These are phyloP conservation scores for Neovahlkampfia damariscottae DNA, from an alignment of 78 protist species.

Conservation along the genomic window DNA sequence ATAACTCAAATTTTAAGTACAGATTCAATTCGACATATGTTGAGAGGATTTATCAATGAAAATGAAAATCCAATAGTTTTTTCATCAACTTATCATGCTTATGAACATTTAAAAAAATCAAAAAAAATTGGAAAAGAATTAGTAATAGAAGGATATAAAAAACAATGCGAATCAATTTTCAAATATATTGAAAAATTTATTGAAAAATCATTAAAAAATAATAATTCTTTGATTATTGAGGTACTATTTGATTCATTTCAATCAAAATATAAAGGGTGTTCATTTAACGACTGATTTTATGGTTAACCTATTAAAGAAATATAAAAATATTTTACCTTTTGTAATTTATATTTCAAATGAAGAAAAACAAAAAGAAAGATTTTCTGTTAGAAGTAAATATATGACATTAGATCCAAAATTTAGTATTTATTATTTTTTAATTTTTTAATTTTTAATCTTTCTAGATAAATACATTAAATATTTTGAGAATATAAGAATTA, in stretches of 20 bases:
- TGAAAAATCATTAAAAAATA: neutral
- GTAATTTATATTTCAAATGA: constrained; percentile 20
- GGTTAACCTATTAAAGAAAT: neutral
- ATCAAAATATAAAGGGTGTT: too few species aligned
- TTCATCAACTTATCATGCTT: constrained; percentile 20
- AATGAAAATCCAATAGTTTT: constrained; percentile 1
- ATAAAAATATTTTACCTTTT: constrained; percentile 7
- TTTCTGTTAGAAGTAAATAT: constrained; percentile 31
- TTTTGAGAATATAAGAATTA: constrained; percentile 19
- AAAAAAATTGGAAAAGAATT: too few species aligned
- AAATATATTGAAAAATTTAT: neutral
- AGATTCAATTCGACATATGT: constrained; percentile 23
- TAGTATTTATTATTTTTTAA: too few species aligned
- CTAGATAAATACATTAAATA: constrained; percentile 16
- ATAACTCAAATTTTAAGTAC: constrained; percentile 19
- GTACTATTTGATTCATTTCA: too few species aligned
- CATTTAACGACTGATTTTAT: constrained; percentile 10
- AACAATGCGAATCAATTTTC: neutral
- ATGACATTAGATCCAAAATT: constrained; percentile 30
- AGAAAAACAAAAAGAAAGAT: constrained; percentile 23
- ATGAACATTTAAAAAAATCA: neutral
- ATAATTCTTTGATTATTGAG: neutral
- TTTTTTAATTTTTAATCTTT: too few species aligned
- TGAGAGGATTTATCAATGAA: constrained; percentile 1
- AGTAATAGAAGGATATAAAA: neutral